Conservation (phyloP, 2,329 filamentous ascomycete species). For the Alternaria infectoria region DNA sequence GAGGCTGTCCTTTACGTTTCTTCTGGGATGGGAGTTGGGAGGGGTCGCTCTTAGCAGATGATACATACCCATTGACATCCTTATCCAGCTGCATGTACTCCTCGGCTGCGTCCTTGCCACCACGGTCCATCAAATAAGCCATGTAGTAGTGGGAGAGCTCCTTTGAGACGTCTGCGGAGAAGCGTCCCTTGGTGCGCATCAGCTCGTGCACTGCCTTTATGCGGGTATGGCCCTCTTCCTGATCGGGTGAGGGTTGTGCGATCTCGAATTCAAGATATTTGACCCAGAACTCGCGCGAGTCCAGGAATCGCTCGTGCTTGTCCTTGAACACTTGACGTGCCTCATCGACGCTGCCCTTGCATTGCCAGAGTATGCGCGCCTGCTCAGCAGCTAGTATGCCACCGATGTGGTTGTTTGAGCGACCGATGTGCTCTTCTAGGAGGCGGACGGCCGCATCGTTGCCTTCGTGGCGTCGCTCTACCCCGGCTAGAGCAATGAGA, state of each 20-base stretch:
- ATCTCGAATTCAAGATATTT: conserved; percentile 90
- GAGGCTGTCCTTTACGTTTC: conserved; percentile 40
- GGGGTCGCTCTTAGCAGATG: conserved; percentile 37
- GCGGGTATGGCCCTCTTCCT: conserved; percentile 70
- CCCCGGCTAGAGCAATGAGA: conserved; percentile 84
- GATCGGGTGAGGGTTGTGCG: conserved; percentile 73
- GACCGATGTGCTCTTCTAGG: conserved; percentile 78
- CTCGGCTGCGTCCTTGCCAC: conserved; percentile 82
- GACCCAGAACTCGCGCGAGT: conserved; percentile 88
- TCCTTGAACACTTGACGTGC: conserved; percentile 83
- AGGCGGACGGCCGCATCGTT: conserved; percentile 84
- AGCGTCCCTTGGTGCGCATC: conserved; percentile 73
- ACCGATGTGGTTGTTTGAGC: conserved; percentile 79
- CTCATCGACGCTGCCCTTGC: conserved; percentile 79
- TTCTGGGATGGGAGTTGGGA: conserved; percentile 26
- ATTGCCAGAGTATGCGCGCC: conserved; percentile 86
- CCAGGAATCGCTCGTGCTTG: conserved; percentile 82
- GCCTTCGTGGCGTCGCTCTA: conserved; percentile 81
- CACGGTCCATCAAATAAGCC: conserved; percentile 80
- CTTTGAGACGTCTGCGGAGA: conserved; percentile 71
- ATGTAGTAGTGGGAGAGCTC: conserved; percentile 81
- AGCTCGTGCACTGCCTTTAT: conserved; percentile 82
- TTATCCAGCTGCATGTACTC: conserved; percentile 83
- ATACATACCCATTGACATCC: conserved; percentile 76
- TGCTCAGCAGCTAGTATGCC: conserved; percentile 87